Evolutionary conservation across 129 eudicot genomes (phyloP).

Genomic region (Centrapalus pauciflorus): DNA sequence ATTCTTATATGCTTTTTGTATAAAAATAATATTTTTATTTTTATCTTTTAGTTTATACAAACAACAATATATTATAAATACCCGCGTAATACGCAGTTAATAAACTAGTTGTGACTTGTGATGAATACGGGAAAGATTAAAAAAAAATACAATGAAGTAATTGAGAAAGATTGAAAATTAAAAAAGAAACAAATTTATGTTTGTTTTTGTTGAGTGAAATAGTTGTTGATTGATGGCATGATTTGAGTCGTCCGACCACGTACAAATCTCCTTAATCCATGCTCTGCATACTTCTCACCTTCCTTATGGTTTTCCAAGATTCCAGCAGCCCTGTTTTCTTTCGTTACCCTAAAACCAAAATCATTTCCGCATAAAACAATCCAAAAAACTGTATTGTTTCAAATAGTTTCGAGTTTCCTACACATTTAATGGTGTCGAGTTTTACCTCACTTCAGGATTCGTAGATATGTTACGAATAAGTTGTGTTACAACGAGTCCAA

Average conservation of each 20-base stretch:
- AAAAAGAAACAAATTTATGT: no score
- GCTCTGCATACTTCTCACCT: slow-evolving; percentile 42
- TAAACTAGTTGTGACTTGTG: no score
- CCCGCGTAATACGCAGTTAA: no score
- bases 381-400: no score
- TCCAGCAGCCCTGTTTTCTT: slow-evolving; percentile 49
- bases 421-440: background rate
- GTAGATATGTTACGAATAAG: slow-evolving; percentile 43
- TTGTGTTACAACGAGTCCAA: slow-evolving; percentile 51
- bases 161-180: no score
- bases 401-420: background rate
- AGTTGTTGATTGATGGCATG: slow-evolving; percentile 47
- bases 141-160: no score
- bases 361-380: background rate
- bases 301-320: slow-evolving; percentile 45
- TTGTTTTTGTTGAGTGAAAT: slow-evolving; percentile 21
- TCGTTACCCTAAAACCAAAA: slow-evolving; percentile 29
- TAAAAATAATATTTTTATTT: no score
- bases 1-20: no score
- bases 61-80: no score
- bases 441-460: slow-evolving; percentile 60
- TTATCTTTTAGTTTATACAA: no score
- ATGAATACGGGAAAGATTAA: no score
- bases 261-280: slow-evolving; percentile 34
- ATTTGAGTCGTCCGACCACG: slow-evolving; percentile 41